Evolutionary conservation across 2,329 filamentous ascomycete genomes (phyloP).

Genomic region (Alternaria sp.): DNA sequence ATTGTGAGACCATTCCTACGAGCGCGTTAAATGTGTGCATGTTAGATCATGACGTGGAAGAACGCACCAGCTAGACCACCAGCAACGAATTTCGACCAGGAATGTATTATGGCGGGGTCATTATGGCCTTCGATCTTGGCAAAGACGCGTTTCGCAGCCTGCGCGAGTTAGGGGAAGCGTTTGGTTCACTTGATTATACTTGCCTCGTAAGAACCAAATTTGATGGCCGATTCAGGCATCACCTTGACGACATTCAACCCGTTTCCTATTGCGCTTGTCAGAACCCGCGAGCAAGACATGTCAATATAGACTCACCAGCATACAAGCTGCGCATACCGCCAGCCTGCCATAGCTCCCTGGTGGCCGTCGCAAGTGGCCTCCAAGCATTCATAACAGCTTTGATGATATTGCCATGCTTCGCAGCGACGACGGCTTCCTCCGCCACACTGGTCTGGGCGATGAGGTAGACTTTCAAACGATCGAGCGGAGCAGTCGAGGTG

Average conservation of each 20-base stretch:
- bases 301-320: slow-evolving; percentile 71
- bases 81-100: slow-evolving; percentile 87
- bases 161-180: slow-evolving; percentile 20
- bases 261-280: slow-evolving; percentile 70
- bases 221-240: slow-evolving; percentile 98
- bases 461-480: slow-evolving; percentile 95
- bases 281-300: slow-evolving; percentile 14
- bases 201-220: slow-evolving; percentile 95
- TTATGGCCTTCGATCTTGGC: slow-evolving; percentile 87
- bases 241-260: slow-evolving; percentile 97
- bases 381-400: slow-evolving; percentile 71
- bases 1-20: slow-evolving; percentile 85
- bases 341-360: slow-evolving; percentile 80
- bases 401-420: slow-evolving; percentile 73
- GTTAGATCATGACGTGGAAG: not conserved
- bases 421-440: slow-evolving; percentile 68
- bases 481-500: slow-evolving; percentile 93
- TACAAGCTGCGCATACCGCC: slow-evolving; percentile 91
- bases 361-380: slow-evolving; percentile 74
- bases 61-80: slow-evolving; percentile 76
- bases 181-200: slow-evolving; percentile 22
- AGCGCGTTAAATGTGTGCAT: not conserved
- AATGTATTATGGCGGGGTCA: slow-evolving; percentile 79
- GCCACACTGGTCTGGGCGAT: slow-evolving; percentile 83
- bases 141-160: slow-evolving; percentile 86